phyloP scores from a whole-genome alignment of 352 stramenopile genomes.

The Pythium phragmitis region DNA sequence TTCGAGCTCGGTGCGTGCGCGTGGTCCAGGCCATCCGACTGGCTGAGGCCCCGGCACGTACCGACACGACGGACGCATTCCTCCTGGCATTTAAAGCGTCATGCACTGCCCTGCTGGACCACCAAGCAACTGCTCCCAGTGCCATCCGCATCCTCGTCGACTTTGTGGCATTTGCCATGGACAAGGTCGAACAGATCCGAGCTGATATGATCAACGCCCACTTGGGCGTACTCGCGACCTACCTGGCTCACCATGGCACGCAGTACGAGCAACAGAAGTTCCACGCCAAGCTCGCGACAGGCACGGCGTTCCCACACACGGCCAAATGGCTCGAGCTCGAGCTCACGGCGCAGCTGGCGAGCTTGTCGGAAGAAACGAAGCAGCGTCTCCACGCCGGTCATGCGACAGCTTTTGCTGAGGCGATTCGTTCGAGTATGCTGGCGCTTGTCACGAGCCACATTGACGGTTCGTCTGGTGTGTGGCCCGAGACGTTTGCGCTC shows the following conservation, averaged over 20 bases:
- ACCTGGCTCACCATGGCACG: slow-evolving; percentile 56
- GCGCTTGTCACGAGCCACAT: slow-evolving; percentile 53
- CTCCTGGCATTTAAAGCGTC: slow-evolving; percentile 30
- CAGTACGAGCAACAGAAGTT: slow-evolving; percentile 68
- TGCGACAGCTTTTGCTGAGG: slow-evolving; percentile 39
- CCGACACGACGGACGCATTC: slow-evolving; percentile 43
- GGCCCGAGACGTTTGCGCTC: slow-evolving; percentile 67
- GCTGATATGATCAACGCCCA: slow-evolving; percentile 64
- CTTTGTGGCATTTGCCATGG: slow-evolving; percentile 63
- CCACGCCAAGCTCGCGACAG: slow-evolving; percentile 29
- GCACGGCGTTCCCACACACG: slow-evolving; percentile 37
- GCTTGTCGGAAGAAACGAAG: slow-evolving; percentile 29
- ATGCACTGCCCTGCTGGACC: slow-evolving; percentile 25
- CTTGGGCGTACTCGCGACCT: slow-evolving; percentile 46
- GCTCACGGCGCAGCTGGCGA: slow-evolving; percentile 32
- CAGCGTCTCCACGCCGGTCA: slow-evolving; percentile 30
- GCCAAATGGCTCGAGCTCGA: slow-evolving; percentile 50
- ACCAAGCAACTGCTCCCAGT: slow-evolving; percentile 9
- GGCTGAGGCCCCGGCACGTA: slow-evolving; percentile 53
- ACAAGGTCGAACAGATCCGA: slow-evolving; percentile 67
- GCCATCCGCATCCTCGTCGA: slow-evolving; percentile 43
- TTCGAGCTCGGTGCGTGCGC: slow-evolving; percentile 40
- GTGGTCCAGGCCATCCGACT: slow-evolving; percentile 49
- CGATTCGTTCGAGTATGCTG: slow-evolving; percentile 48
- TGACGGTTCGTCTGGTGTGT: slow-evolving; percentile 38